A percentile compares a stretch with the other conserved stretches of the same genome.
phyloP scores from a whole-genome alignment of 106 monocot species.

The Dendrobium chrysotoxum region DNA sequence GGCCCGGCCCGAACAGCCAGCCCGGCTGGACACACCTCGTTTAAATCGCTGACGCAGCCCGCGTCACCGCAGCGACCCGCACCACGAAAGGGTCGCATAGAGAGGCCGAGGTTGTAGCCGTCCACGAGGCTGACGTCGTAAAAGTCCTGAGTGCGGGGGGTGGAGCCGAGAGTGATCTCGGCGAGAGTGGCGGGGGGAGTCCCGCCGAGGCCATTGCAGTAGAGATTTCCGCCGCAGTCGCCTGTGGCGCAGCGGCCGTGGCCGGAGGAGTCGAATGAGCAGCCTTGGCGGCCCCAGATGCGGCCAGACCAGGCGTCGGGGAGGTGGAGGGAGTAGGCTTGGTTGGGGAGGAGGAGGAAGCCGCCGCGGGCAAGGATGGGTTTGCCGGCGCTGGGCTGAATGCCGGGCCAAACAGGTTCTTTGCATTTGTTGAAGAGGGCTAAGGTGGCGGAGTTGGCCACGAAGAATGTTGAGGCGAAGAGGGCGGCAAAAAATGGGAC shows the following conservation, averaged over 20 bases:
- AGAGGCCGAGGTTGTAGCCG: slow-evolving; percentile 58
- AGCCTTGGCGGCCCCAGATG: slow-evolving; percentile 61
- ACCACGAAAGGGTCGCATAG: slow-evolving; percentile 39
- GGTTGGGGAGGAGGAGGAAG: slow-evolving; percentile 40
- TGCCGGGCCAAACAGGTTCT: slow-evolving; percentile 53
- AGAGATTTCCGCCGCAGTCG: slow-evolving; percentile 54
- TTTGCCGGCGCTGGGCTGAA: slow-evolving; percentile 60
- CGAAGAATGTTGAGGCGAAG: not conserved
- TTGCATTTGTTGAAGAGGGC: slow-evolving; percentile 60
- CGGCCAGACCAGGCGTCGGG: slow-evolving; percentile 61
- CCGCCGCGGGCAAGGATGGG: slow-evolving; percentile 60
- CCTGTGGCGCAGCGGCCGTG: slow-evolving; percentile 57
- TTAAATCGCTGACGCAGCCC: slow-evolving; percentile 57
- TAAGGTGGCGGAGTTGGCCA: slow-evolving; percentile 26
- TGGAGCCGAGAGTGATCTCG: slow-evolving; percentile 45
- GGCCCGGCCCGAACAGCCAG: slow-evolving; percentile 26
- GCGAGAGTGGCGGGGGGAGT: slow-evolving; percentile 57
- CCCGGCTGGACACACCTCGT: slow-evolving; percentile 38
- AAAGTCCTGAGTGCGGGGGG: slow-evolving; percentile 31
- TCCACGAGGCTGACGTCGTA: slow-evolving; percentile 75
- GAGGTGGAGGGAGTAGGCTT: slow-evolving; percentile 49
- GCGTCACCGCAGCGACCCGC: slow-evolving; percentile 40
- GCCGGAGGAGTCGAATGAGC: slow-evolving; percentile 47
- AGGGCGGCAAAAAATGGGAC: not conserved
- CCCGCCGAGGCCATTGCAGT: slow-evolving; percentile 56